Evolutionary conservation across 331 rosid genomes (phyloP).

Genomic region (Malus hybrid): DNA sequence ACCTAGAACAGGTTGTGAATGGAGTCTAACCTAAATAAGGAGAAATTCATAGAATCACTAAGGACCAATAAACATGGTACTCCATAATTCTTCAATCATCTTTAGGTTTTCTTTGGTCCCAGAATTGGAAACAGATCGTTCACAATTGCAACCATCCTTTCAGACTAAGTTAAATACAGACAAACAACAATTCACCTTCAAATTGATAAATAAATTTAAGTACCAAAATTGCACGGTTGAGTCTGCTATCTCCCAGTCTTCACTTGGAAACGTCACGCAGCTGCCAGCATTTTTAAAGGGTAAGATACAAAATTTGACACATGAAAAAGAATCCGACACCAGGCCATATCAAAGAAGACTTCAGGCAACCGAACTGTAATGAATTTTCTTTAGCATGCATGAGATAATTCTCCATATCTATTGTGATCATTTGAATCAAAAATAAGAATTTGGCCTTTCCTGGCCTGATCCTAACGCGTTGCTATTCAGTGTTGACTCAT

Average conservation of each 20-base stretch:
- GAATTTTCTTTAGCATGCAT: not conserved
- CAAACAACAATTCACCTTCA: not conserved
- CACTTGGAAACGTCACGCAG: slow-evolving; percentile 90
- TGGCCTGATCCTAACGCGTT: not conserved
- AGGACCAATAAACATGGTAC: not conserved
- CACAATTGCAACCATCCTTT: not conserved
- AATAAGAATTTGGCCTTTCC: not conserved
- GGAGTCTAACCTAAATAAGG: not conserved
- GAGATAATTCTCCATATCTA: not conserved
- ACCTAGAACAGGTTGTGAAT: not conserved
- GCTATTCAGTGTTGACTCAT: not conserved
- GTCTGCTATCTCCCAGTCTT: slow-evolving; percentile 97
- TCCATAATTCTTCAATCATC: not conserved
- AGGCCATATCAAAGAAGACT: not conserved
- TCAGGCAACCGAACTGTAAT: not conserved
- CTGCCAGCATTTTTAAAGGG: slow-evolving; percentile 46
- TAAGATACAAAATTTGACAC: slow-evolving; percentile 3
- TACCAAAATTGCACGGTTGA: slow-evolving; percentile 95
- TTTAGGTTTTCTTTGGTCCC: not conserved
- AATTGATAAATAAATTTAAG: not conserved
- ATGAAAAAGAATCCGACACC: not conserved
- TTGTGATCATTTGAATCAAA: not conserved
- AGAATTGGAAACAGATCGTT: not conserved
- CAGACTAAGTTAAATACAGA: not conserved
- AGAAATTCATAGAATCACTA: not conserved